Evolutionary conservation across 1,284 basidiomycete species (phyloP).

Genomic region (Ustilago sp.): DNA sequence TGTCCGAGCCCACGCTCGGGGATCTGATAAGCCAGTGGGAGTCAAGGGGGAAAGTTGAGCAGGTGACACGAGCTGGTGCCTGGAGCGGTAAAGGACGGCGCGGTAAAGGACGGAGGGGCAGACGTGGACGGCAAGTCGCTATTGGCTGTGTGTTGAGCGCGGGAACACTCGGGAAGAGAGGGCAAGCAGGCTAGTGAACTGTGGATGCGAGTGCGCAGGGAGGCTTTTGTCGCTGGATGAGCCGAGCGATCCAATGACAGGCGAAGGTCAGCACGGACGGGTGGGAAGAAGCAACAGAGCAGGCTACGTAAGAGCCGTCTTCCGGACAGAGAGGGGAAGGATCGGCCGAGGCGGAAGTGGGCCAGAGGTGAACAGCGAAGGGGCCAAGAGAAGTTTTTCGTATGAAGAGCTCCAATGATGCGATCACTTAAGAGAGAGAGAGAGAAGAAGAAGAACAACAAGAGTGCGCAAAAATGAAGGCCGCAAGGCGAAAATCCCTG

Average conservation of each 20-base stretch:
- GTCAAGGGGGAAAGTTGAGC: not conserved
- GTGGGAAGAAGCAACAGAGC: not conserved
- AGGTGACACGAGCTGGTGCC: not conserved
- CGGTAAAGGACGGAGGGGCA: not conserved
- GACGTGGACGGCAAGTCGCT: constrained; percentile 1
- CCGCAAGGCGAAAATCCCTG: constrained; percentile 1
- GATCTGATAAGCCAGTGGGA: constrained; percentile 18
- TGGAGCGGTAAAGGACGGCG: not conserved
- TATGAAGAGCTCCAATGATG: not conserved
- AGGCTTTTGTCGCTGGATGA: not conserved
- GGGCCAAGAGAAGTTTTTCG: not conserved
- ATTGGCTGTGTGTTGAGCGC: constrained; percentile 8
- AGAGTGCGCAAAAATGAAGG: constrained; percentile 6
- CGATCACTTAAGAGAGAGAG: not conserved
- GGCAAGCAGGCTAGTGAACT: constrained; percentile 9
- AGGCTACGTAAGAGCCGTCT: not conserved
- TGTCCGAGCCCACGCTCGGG: not conserved
- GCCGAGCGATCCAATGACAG: constrained; percentile 9
- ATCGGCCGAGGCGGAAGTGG: constrained; percentile 5
- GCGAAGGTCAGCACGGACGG: not conserved
- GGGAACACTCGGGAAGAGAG: constrained; percentile 11
- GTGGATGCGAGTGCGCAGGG: constrained; percentile 3
- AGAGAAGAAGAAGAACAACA: not conserved
- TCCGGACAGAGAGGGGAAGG: not conserved
- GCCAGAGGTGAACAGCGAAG: not conserved